A percentile compares a stretch with the other conserved stretches of the same genome.
Conservation (phyloP, 2,329 filamentous ascomycete genomes). For the Fusarium brachygibbosum region DNA sequence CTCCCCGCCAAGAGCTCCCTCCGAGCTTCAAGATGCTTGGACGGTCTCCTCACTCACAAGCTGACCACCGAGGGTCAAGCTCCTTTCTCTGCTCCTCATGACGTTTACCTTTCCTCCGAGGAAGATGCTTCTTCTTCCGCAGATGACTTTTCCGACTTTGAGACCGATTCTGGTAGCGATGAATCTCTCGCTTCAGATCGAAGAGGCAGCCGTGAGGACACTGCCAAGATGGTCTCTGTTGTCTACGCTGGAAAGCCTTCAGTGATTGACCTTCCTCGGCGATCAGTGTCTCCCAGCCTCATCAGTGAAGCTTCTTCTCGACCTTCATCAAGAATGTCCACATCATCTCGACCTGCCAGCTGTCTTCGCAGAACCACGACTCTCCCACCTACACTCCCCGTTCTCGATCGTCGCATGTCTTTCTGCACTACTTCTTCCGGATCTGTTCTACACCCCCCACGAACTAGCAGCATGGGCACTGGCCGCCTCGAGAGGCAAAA, state of each 20-base stretch:
- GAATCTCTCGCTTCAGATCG: slow-evolving; percentile 48
- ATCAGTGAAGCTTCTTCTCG: slow-evolving; percentile 50
- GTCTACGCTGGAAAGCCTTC: slow-evolving; percentile 71
- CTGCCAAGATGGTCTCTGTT: slow-evolving; percentile 70
- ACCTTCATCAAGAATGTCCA: slow-evolving; percentile 40
- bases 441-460: slow-evolving; percentile 54
- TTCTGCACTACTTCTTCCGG: slow-evolving; percentile 54
- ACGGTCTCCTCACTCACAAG: slow-evolving; percentile 52
- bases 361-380: slow-evolving; percentile 51
- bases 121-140: slow-evolving; percentile 74
- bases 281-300: slow-evolving; percentile 60
- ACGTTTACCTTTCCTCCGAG: slow-evolving; percentile 74
- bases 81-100: slow-evolving; percentile 62
- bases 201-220: slow-evolving; percentile 65
- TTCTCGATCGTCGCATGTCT: slow-evolving; percentile 52
- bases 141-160: slow-evolving; percentile 70
- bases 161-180: slow-evolving; percentile 62
- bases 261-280: slow-evolving; percentile 65
- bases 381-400: slow-evolving; percentile 53
- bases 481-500: slow-evolving; percentile 54
- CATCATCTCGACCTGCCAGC: slow-evolving; percentile 40
- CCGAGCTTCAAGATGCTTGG: slow-evolving; percentile 60
- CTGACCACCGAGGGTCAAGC: slow-evolving; percentile 50
- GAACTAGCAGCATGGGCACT: slow-evolving; percentile 61
- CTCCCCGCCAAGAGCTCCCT: slow-evolving; percentile 66